phyloP scores from a whole-genome alignment of 257 asterid genomes.

The Solanum virginianum region DNA sequence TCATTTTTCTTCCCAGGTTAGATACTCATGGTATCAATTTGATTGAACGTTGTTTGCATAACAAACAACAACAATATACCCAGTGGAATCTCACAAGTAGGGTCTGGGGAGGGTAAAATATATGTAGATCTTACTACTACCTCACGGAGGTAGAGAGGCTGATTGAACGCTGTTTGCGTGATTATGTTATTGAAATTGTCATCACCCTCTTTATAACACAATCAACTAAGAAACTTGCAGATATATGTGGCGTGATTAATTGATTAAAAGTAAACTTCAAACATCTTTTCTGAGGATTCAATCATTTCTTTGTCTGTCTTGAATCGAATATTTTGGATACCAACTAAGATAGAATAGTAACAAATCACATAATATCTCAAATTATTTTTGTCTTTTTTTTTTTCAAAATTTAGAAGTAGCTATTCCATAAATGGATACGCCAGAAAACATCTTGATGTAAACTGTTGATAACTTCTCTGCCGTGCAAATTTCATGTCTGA shows the following conservation, averaged over 20 bases:
- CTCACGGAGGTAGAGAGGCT: no score
- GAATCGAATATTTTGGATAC: neutral
- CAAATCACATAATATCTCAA: neutral
- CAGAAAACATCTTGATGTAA: neutral
- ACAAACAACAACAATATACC: no score
- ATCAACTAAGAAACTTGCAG: neutral
- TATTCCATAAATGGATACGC: neutral
- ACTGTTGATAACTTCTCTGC: neutral
- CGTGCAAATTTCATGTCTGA: neutral
- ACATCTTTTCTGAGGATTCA: neutral
- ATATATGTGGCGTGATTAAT: neutral
- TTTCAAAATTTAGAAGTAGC: neutral
- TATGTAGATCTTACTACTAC: fast-evolving
- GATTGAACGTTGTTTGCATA: neutral
- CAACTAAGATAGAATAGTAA: neutral
- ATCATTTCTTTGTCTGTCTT: neutral
- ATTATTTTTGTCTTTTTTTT: neutral
- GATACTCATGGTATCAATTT: neutral
- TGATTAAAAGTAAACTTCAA: neutral
- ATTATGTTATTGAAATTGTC: neutral
- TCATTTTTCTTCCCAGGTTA: neutral
- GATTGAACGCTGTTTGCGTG: neutral
- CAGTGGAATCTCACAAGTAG: no score
- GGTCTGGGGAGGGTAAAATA: no score
- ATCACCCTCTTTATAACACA: neutral